phyloP scores from a whole-genome alignment of 2,329 filamentous ascomycete genomes.

The Colletotrichum sp. region DNA sequence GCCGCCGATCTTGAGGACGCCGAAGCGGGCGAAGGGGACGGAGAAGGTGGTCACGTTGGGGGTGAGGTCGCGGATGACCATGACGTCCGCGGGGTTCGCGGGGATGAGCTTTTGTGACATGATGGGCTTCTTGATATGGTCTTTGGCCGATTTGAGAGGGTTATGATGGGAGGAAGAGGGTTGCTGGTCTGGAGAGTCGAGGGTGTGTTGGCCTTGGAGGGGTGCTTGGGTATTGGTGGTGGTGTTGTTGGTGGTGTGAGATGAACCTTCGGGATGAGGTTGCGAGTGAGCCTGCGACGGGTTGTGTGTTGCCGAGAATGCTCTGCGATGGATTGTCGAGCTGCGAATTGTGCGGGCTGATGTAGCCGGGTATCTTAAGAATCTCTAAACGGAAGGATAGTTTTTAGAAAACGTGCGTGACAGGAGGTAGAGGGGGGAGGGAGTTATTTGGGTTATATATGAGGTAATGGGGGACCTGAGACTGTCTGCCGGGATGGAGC shows the following conservation, averaged over 20 bases:
- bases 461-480: not conserved
- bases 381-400: not conserved
- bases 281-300: conserved; percentile 8
- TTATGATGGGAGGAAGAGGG: not conserved
- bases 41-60: conserved; percentile 81
- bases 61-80: conserved; percentile 88
- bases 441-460: not conserved
- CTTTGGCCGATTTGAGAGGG: not conserved
- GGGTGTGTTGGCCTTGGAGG: conserved; percentile 1
- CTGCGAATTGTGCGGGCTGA: not conserved
- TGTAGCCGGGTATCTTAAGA: not conserved
- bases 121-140: conserved; percentile 19
- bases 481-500: not conserved
- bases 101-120: conserved; percentile 73
- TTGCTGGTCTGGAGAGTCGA: conserved; percentile 15
- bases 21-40: conserved; percentile 84
- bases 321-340: not conserved
- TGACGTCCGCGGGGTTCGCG: conserved; percentile 76
- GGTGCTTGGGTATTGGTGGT: not conserved
- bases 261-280: not conserved
- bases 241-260: not conserved
- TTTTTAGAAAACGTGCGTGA: not conserved
- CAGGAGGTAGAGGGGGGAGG: not conserved
- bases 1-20: conserved; percentile 81
- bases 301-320: conserved; percentile 10